These are phyloP conservation scores for Fusarium tupiense DNA, from an alignment of 2,329 filamentous ascomycete genomes.

Conservation along the genomic window DNA sequence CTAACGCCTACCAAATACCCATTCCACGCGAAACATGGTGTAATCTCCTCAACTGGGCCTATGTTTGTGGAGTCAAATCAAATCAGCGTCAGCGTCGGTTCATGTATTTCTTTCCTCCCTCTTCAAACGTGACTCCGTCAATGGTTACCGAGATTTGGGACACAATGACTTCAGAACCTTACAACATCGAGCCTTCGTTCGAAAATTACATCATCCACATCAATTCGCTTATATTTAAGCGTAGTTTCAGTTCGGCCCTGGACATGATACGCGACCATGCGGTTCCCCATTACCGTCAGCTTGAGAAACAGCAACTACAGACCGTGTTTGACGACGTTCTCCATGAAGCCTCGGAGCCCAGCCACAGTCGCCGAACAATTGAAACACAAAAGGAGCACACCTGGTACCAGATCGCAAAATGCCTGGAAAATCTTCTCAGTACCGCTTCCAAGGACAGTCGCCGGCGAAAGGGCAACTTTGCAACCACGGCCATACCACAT, in stretches of 20 bases:
- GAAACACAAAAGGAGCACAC: constrained; percentile 47
- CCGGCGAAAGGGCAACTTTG: constrained; percentile 37
- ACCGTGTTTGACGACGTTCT: constrained; percentile 49
- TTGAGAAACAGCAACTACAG: constrained; percentile 40
- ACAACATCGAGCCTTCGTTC: constrained; percentile 66
- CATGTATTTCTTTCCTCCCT: constrained; percentile 39
- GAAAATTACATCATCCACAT: constrained; percentile 61
- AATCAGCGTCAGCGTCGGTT: constrained; percentile 50
- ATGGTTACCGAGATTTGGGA: constrained; percentile 66
- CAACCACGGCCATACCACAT: constrained; percentile 41
- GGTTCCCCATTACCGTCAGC: constrained; percentile 50
- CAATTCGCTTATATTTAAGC: constrained; percentile 50
- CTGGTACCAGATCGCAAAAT: constrained; percentile 45
- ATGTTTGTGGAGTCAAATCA: constrained; percentile 60
- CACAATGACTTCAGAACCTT: constrained; percentile 67
- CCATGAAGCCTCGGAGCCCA: constrained; percentile 25
- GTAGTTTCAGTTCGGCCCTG: constrained; percentile 46
- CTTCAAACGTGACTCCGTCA: constrained; percentile 49
- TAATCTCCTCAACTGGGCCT: constrained; percentile 74
- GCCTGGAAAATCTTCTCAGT: constrained; percentile 44
- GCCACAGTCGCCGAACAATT: constrained; percentile 42
- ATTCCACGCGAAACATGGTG: constrained; percentile 71
- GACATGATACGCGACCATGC: constrained; percentile 52
- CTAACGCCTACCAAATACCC: constrained; percentile 64
- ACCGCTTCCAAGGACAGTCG: constrained; percentile 32